Evolutionary conservation across 2,329 filamentous ascomycete genomes (phyloP).

Genomic region (Lasiodiplodia sp.): DNA sequence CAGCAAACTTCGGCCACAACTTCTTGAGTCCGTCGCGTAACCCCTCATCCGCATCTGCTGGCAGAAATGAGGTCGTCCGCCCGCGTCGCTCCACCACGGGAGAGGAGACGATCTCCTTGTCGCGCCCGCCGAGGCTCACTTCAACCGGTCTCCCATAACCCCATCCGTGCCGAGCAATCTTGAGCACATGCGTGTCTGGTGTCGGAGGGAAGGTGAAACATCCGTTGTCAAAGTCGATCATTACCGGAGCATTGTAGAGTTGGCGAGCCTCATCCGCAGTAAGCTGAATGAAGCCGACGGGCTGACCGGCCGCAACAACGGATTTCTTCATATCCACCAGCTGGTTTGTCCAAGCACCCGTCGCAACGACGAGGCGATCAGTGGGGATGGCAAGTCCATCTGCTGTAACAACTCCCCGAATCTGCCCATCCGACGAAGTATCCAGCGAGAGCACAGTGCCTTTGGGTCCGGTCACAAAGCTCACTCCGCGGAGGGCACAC

Average conservation of each 20-base stretch:
- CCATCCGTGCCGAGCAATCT: constrained; percentile 73
- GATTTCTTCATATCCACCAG: constrained; percentile 31
- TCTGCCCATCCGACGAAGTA: constrained; percentile 18
- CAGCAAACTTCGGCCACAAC: constrained; percentile 51
- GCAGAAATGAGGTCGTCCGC: background rate
- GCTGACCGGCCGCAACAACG: constrained; percentile 32
- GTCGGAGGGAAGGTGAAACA: constrained; percentile 65
- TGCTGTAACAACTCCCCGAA: constrained; percentile 25
- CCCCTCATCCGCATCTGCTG: constrained; percentile 28
- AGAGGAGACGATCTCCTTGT: constrained; percentile 48
- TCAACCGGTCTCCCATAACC: constrained; percentile 59
- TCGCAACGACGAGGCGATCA: constrained; percentile 37
- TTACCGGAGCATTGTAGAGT: constrained; percentile 31
- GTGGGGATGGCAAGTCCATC: constrained; percentile 31
- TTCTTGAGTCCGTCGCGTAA: constrained; percentile 29
- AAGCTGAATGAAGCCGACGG: constrained; percentile 32
- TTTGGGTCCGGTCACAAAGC: constrained; percentile 29
- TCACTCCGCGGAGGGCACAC: constrained; percentile 30
- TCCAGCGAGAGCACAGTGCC: constrained; percentile 30
- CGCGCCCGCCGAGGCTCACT: constrained; percentile 28
- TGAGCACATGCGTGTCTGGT: constrained; percentile 62
- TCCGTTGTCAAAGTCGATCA: constrained; percentile 46
- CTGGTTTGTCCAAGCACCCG: constrained; percentile 40
- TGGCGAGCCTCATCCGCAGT: constrained; percentile 15
- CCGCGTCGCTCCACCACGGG: background rate